Percentiles rank a stretch among this genome's conserved stretches.
Conservation (phyloP, 331 rosid species). For the Arachis monticola region DNA sequence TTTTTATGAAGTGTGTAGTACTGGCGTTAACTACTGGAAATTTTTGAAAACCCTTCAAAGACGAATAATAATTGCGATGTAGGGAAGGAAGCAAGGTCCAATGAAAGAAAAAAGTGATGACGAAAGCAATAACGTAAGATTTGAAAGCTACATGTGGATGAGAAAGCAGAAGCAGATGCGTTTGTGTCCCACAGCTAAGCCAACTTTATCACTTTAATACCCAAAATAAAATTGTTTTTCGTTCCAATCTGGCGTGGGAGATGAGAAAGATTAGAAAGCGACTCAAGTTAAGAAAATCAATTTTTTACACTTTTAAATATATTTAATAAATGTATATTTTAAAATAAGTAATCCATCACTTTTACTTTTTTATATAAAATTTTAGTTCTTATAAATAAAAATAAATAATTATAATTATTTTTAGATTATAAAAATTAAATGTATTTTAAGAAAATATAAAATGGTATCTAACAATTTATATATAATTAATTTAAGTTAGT, state of each 20-base stretch:
- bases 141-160: conserved; percentile 38
- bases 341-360: too few relatives aligned
- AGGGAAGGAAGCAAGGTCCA: conserved; percentile 28
- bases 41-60: conserved; percentile 32
- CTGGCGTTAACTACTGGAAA: neutral
- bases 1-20: neutral
- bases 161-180: conserved; percentile 43
- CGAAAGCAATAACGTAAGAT: conserved; percentile 55
- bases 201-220: conserved; percentile 26
- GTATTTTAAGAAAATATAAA: too few relatives aligned
- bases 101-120: conserved; percentile 35
- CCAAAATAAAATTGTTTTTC: conserved; percentile 26
- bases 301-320: too few relatives aligned
- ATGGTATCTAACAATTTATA: too few relatives aligned
- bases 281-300: neutral
- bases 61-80: conserved; percentile 32
- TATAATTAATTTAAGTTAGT: too few relatives aligned
- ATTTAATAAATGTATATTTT: too few relatives aligned
- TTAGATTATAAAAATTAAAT: too few relatives aligned
- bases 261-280: conserved; percentile 37
- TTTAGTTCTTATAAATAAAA: too few relatives aligned
- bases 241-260: conserved; percentile 35
- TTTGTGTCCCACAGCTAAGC: conserved; percentile 40
- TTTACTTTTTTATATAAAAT: too few relatives aligned
- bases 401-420: too few relatives aligned